Base-by-base conservation (phyloP, 805 yeast genomes). In the Maudiozyma barnettii region DNA sequence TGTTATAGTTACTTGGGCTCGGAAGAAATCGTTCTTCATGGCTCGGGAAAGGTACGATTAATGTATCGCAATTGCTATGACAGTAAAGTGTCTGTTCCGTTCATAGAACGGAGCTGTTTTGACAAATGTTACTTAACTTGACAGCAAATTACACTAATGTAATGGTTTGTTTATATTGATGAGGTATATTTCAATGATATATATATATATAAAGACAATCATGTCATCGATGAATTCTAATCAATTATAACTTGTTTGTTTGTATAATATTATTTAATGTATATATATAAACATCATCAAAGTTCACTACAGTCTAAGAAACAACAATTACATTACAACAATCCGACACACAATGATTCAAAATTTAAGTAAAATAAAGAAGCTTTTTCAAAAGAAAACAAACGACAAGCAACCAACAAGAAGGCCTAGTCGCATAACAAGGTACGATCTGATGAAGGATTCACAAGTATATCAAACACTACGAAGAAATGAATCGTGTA, bases 361-460 rank as follows among this genome's bases (percentile, higher is more conserved):
- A 21, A 38, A 38, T 21, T 38, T 38, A 20, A 38, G 41, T 38
- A 20, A 20, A 38, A 13, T 38, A 9, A 38, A 21, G 21, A 38
- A 13, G 3, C 19, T 38, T 20, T 21, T 38, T 21, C 41, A 20
- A 20, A 38, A 38, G 16, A 38, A 21, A 21, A 10, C 19, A 12
- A 16, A 21, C 13, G 16, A 21, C 20, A 21, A 21, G 12, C 20
- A 36, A 10, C 18, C 29, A 13, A 21, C 41, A 8, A 38, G 18
- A 20, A 38, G 16, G 21, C 41, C 41, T 5, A 21, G 20, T 4
- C 23, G 29, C 6, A 21, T 38, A 9, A 38, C 41, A 22, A 26
- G 49, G 22, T 33, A 46, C 31, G 49, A 46, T 39, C 26, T 46
- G 6, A 30, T 46, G 21, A 39, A 31, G 18, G 39, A 22, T 29